Conservation (phyloP, 768 basidiomycete species). For the Thelephora aurantiotincta region DNA sequence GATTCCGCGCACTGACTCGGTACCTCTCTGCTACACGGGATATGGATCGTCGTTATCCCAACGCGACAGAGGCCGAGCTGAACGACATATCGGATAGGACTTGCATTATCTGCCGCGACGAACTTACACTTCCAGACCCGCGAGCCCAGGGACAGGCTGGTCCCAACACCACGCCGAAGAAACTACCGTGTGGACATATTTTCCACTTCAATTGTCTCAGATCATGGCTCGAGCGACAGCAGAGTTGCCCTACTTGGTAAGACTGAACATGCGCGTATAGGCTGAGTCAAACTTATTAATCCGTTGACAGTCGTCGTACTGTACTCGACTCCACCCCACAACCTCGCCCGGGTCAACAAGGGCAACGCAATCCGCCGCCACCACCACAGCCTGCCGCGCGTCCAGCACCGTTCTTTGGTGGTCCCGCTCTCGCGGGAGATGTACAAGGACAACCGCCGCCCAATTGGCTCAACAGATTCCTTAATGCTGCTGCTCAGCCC, state of each 20-base stretch:
- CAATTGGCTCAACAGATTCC: constrained; percentile 41
- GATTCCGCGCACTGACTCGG: constrained; percentile 76
- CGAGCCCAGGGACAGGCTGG: constrained; percentile 31
- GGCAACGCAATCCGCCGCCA: constrained; percentile 6
- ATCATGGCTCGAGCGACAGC: constrained; percentile 96
- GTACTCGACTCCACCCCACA: constrained; percentile 41
- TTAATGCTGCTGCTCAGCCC: constrained; percentile 37
- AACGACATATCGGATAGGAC: constrained; percentile 72
- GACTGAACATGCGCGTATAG: constrained; percentile 13
- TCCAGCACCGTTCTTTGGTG: constrained; percentile 12
- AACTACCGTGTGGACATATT: constrained; percentile 90
- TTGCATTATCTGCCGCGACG: constrained; percentile 97
- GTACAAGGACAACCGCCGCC: constrained; percentile 15
- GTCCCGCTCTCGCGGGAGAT: constrained; percentile 17
- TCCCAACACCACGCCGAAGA: constrained; percentile 93
- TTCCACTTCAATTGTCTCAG: constrained; percentile 97
- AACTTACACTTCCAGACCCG: constrained; percentile 46
- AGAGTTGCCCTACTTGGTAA: constrained; percentile 97
- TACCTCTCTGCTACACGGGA: constrained; percentile 91
- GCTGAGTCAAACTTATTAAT: background rate
- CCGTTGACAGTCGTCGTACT: constrained; percentile 47
- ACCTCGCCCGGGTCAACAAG: constrained; percentile 8
- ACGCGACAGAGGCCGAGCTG: constrained; percentile 81
- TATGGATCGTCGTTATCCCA: constrained; percentile 93
- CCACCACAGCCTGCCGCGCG: constrained; percentile 13